Base-by-base conservation (phyloP, 2,329 filamentous ascomycete genomes). In the Aureobasidium sp. region DNA sequence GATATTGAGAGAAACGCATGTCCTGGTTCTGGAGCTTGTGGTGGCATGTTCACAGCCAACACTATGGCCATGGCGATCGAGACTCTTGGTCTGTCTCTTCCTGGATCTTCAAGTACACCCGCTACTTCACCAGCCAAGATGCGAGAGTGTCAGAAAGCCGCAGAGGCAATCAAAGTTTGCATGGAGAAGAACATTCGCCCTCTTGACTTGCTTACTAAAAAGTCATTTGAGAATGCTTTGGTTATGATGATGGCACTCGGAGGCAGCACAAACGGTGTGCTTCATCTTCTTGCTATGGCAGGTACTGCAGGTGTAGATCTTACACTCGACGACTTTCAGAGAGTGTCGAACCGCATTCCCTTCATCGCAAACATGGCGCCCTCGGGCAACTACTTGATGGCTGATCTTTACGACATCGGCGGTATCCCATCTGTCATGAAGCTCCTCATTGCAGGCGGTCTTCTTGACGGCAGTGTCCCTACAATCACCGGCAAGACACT, bases 1-100 rank as follows among this genome's bases (percentile, higher is more conserved):
- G 93, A 97, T 72, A 85, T 96, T 53, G 89, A 92, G 77, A 80
- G 79, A 65, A 83, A 94, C 70, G 87, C 91, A 2, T 96, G 91
- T 72, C 88, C 88, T 0, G 85, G 86, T 9, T 84, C 85, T 1
- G 91, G 91, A 34, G 91, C 90, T 0, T 96, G 91, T 66, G 90
- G 90, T 51, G 91, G 92, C 20, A 96, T 96, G 91, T 96, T 91
- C 77, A 96, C 91, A 0, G 91, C 91, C 66, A 96, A 96, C 76
- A 96, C 91, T 27, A 93, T 96, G 90, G 89, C 90, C 4, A 93
- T 89, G 0, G 90, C 89, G 15, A 91, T 96, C 66, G 91, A 96
- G 78, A 90, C 89, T 46, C 91, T 96, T 82, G 91, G 91, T 32
- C 80, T 96, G 34, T 86, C 86, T 0, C 80, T 96, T 8, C 90